A percentile compares a stretch with the other conserved stretches of the same genome.
Evolutionary conservation across 192 early-diverging fungal genomes (phyloP).

Genomic region (Diversispora eburnea): DNA sequence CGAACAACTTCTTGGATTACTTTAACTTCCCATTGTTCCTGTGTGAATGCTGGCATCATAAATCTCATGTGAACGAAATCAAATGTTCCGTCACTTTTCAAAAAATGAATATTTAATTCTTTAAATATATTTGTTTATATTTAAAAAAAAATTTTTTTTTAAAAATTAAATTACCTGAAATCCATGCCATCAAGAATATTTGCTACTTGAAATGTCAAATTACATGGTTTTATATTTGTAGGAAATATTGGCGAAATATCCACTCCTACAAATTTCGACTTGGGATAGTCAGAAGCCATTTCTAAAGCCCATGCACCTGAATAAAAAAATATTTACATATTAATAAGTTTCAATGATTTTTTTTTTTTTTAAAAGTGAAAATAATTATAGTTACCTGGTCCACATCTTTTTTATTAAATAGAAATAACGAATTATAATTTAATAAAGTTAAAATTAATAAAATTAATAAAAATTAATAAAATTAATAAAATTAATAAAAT

Average conservation of each 20-base stretch:
- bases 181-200: slow-evolving; percentile 33
- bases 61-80: slow-evolving; percentile 25
- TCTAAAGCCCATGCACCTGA: background rate
- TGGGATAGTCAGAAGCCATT: slow-evolving; percentile 10
- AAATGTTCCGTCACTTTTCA: slow-evolving; percentile 15
- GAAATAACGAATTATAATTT: background rate
- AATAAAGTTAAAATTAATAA: background rate
- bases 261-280: slow-evolving; percentile 28
- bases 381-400: background rate
- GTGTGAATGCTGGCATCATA: background rate
- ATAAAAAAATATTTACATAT: too few species aligned
- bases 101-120: too few species aligned
- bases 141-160: too few species aligned
- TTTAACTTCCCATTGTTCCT: background rate
- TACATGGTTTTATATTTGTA: slow-evolving; percentile 32
- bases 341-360: too few species aligned
- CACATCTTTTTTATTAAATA: background rate
- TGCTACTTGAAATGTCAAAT: slow-evolving; percentile 29
- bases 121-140: too few species aligned
- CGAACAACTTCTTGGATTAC: slow-evolving; percentile 28
- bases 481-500: background rate
- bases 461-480: background rate
- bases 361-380: too few species aligned
- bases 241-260: slow-evolving; percentile 42
- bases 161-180: background rate